Conservation (phyloP, 805 yeast genomes). For the Ogataea trehaloabstinens region DNA sequence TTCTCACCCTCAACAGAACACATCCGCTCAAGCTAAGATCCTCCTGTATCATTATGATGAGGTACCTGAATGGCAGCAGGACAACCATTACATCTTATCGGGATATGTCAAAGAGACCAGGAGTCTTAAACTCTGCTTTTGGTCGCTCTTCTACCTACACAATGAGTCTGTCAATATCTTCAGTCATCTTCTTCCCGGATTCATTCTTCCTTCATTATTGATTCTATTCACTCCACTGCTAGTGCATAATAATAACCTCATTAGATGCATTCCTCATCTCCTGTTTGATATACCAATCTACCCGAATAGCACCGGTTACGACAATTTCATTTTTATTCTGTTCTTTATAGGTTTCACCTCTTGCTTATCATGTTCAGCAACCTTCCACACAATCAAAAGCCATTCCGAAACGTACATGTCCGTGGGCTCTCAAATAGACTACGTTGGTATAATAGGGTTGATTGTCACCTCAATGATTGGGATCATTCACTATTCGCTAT, state of each 20-base stretch:
- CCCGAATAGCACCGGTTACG: conserved; percentile 31
- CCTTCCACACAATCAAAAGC: conserved; percentile 49
- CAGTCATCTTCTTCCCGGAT: conserved; percentile 48
- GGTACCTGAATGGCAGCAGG: conserved; percentile 55
- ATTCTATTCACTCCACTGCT: conserved; percentile 23
- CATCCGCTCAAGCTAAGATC: neutral
- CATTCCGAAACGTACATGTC: conserved; percentile 44
- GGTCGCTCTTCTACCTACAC: conserved; percentile 45
- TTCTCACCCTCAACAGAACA: no score
- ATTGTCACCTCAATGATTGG: conserved; percentile 47
- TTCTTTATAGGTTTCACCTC: conserved; percentile 45
- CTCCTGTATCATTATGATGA: conserved; percentile 37
- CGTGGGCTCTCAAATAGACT: conserved; percentile 51
- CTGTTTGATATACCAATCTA: conserved; percentile 27
- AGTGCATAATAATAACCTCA: conserved; percentile 13
- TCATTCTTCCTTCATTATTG: conserved; percentile 27
- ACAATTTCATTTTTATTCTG: conserved; percentile 38
- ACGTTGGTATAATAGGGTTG: conserved; percentile 52
- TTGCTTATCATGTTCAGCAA: conserved; percentile 48
- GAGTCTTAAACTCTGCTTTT: conserved; percentile 37
- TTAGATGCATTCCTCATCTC: conserved; percentile 23
- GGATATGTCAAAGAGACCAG: conserved; percentile 51
- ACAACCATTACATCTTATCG: conserved; percentile 48
- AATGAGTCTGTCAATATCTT: conserved; percentile 55
- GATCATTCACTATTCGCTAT: conserved; percentile 37